Conservation (phyloP, 257 asterid species). For the Plantago elongata region DNA sequence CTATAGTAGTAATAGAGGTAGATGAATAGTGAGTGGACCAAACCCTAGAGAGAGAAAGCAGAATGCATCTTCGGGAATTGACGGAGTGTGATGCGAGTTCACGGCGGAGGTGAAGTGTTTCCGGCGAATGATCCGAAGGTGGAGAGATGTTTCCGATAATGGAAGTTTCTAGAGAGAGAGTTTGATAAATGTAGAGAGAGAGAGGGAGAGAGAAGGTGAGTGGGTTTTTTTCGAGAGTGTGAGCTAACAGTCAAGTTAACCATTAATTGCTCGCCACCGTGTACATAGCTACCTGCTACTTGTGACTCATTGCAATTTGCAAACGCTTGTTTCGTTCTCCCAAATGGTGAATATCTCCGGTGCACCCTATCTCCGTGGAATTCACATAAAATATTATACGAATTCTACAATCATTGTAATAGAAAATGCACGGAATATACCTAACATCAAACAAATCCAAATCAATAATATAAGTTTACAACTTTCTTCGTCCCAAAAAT, state of each 20-base stretch:
- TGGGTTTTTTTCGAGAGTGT: background rate
- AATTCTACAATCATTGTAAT: too few species aligned
- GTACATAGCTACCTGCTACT: conserved; percentile 27
- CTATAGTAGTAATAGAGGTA: conserved; percentile 9
- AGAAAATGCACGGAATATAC: too few species aligned
- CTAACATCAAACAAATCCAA: too few species aligned
- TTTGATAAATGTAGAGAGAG: background rate
- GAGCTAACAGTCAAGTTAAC: conserved; percentile 15
- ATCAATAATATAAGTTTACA: too few species aligned
- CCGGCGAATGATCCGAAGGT: conserved; percentile 31
- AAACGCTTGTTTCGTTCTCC: too few species aligned
- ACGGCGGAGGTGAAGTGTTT: conserved; percentile 4
- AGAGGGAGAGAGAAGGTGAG: conserved; percentile 14
- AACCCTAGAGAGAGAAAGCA: conserved; percentile 23
- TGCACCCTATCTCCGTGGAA: too few species aligned
- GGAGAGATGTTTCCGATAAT: conserved; percentile 20
- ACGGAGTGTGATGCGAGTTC: conserved; percentile 12
- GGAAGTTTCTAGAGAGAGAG: conserved; percentile 42
- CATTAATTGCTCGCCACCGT: conserved; percentile 44
- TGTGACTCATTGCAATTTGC: too few species aligned
- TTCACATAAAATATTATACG: too few species aligned
- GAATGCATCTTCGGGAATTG: conserved; percentile 8
- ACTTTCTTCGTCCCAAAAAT: too few species aligned
- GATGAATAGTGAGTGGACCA: conserved; percentile 15
- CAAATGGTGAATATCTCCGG: too few species aligned